These are phyloP conservation scores for Clonostachys sp. DNA, from an alignment of 2,329 filamentous ascomycete genomes.

Conservation along the genomic window DNA sequence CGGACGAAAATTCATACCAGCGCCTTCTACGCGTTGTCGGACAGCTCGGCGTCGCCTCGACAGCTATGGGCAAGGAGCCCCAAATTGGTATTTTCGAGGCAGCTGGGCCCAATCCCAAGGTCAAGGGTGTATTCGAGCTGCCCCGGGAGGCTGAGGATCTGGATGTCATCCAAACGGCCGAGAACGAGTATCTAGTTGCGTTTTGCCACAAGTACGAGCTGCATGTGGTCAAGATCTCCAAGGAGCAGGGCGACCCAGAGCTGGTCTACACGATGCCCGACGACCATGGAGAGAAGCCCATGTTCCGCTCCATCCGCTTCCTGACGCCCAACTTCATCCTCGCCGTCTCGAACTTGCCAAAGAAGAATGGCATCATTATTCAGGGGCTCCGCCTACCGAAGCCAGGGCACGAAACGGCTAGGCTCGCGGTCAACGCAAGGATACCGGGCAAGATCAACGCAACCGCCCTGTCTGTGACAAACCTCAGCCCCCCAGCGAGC, in stretches of 20 bases:
- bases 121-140: slow-evolving; percentile 44
- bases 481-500: slow-evolving; percentile 53
- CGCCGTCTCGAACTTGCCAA: slow-evolving; percentile 54
- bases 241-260: slow-evolving; percentile 39
- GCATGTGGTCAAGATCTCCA: slow-evolving; percentile 57
- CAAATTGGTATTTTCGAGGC: slow-evolving; percentile 78
- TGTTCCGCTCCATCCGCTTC: slow-evolving; percentile 55
- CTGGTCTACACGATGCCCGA: slow-evolving; percentile 53
- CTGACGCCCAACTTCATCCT: slow-evolving; percentile 53
- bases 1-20: slow-evolving; percentile 51
- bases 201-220: slow-evolving; percentile 78
- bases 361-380: slow-evolving; percentile 50
- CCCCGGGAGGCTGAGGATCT: slow-evolving; percentile 61
- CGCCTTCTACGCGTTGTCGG: slow-evolving; percentile 52
- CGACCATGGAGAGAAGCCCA: slow-evolving; percentile 39
- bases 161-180: slow-evolving; percentile 59
- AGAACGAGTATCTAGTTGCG: slow-evolving; percentile 64
- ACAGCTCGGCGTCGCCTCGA: slow-evolving; percentile 73
- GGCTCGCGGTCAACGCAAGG: slow-evolving; percentile 45
- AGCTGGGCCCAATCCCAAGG: slow-evolving; percentile 36
- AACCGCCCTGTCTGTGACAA: slow-evolving; percentile 72
- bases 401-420: slow-evolving; percentile 28
- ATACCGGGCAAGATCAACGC: slow-evolving; percentile 68
- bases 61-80: slow-evolving; percentile 68
- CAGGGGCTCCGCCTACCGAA: slow-evolving; percentile 50